Conservation (phyloP, 257 asterid genomes). For the Lantana camara region DNA sequence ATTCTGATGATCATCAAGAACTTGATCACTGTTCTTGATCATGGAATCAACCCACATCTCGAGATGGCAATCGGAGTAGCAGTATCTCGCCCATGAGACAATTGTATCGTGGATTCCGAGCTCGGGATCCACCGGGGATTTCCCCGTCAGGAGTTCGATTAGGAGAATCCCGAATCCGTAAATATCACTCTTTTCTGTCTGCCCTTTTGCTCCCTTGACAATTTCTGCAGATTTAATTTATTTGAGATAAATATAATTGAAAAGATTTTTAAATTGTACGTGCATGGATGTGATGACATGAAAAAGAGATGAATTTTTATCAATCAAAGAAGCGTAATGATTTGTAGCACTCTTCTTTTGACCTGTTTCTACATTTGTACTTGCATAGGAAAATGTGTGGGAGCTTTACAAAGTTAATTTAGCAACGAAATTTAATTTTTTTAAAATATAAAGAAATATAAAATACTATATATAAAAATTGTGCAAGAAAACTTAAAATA, state of each 20-base stretch:
- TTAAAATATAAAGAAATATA: no score
- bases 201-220: slow-evolving; percentile 37
- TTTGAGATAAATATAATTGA: no score
- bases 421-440: no score
- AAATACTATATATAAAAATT: no score
- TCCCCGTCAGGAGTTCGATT: slow-evolving; percentile 77
- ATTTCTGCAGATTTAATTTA: slow-evolving; percentile 44
- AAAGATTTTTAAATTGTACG: slow-evolving; percentile 7
- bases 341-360: slow-evolving; percentile 23
- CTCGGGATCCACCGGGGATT: slow-evolving; percentile 51
- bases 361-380: slow-evolving; percentile 21
- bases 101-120: slow-evolving; percentile 50
- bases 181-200: slow-evolving; percentile 51
- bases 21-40: slow-evolving; percentile 36
- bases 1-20: slow-evolving; percentile 37
- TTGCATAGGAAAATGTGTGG: slow-evolving; percentile 19
- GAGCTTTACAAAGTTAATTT: neutral
- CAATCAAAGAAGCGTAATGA: slow-evolving; percentile 13
- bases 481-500: no score
- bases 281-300: slow-evolving; percentile 45
- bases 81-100: slow-evolving; percentile 82
- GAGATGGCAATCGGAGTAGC: slow-evolving; percentile 81
- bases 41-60: slow-evolving; percentile 71
- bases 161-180: slow-evolving; percentile 68
- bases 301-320: neutral